Conservation (phyloP, 768 basidiomycete genomes). For the Udeniomyces megalosporus region DNA sequence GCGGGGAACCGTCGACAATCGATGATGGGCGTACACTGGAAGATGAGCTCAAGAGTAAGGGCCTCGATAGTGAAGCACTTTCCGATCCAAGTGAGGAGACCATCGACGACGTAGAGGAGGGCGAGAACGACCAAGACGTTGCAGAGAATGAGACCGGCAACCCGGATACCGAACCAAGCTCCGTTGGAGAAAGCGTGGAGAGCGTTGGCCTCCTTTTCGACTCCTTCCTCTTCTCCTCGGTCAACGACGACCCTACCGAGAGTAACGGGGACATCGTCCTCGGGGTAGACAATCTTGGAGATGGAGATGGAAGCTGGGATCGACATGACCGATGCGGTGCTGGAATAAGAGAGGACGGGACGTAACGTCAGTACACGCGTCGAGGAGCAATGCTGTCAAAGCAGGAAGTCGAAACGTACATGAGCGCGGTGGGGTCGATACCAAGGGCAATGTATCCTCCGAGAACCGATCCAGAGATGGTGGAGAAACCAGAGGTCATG, state of each 20-base stretch:
- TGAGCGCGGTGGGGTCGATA: constrained; percentile 34
- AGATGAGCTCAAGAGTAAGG: constrained; percentile 65
- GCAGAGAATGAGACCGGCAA: constrained; percentile 69
- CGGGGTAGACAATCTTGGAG: constrained; percentile 71
- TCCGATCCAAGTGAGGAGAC: constrained; percentile 46
- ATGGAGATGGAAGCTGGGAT: constrained; percentile 90
- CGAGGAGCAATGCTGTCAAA: neutral
- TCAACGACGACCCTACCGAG: constrained; percentile 65
- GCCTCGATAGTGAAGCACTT: constrained; percentile 55
- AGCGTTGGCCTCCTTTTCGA: constrained; percentile 53
- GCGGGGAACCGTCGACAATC: too few relatives aligned
- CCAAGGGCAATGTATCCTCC: constrained; percentile 53
- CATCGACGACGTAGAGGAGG: constrained; percentile 66
- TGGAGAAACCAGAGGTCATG: constrained; percentile 59
- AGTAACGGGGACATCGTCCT: constrained; percentile 70
- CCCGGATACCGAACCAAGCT: constrained; percentile 65
- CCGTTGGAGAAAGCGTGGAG: constrained; percentile 80
- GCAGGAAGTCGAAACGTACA: constrained; percentile 28
- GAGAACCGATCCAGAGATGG: constrained; percentile 80
- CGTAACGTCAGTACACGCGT: neutral
- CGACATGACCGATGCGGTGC: constrained; percentile 85
- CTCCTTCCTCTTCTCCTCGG: constrained; percentile 46
- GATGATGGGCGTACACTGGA: constrained; percentile 41
- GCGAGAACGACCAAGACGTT: constrained; percentile 49
- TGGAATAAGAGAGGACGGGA: neutral